Percentiles rank a stretch among this genome's conserved stretches.
phyloP scores from a whole-genome alignment of 805 yeast species.

The Kregervanrija delftensis region DNA sequence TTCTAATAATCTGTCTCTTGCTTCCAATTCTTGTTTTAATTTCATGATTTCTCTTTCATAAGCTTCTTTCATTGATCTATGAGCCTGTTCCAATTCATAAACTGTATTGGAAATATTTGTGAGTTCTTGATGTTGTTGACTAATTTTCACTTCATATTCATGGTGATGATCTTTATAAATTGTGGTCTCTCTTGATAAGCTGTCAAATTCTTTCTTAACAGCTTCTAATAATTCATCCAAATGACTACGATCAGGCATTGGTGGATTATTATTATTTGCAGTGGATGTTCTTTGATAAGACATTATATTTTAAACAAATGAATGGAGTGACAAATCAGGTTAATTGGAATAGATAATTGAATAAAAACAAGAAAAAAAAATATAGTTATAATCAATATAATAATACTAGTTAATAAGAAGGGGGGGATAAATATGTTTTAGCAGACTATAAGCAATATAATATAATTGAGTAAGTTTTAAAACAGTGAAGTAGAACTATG shows the following conservation, averaged over 20 bases:
- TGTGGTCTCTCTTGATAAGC: constrained; percentile 78
- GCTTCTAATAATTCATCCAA: constrained; percentile 79
- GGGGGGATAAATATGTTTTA: no score
- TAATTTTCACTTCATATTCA: constrained; percentile 83
- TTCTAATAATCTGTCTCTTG: constrained; percentile 57
- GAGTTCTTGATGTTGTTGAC: constrained; percentile 88
- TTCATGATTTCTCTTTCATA: constrained; percentile 89
- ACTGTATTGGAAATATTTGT: constrained; percentile 92
- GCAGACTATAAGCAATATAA: no score
- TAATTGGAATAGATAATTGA: background rate
- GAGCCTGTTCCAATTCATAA: constrained; percentile 89
- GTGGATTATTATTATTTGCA: constrained; percentile 14
- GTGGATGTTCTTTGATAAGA: constrained; percentile 22
- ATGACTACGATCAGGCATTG: constrained; percentile 25
- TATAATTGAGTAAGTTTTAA: no score
- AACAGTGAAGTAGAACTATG: no score
- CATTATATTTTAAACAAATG: constrained; percentile 9
- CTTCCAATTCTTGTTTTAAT: constrained; percentile 79
- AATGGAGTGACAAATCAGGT: no score
- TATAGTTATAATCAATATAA: background rate
- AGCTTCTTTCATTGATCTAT: constrained; percentile 89
- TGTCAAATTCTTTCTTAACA: constrained; percentile 84
- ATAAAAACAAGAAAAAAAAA: background rate
- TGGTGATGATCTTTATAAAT: constrained; percentile 84
- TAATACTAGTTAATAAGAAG: no score